These are phyloP conservation scores for Amanita pallidorosea DNA, from an alignment of 768 basidiomycete species.

Conservation along the genomic window DNA sequence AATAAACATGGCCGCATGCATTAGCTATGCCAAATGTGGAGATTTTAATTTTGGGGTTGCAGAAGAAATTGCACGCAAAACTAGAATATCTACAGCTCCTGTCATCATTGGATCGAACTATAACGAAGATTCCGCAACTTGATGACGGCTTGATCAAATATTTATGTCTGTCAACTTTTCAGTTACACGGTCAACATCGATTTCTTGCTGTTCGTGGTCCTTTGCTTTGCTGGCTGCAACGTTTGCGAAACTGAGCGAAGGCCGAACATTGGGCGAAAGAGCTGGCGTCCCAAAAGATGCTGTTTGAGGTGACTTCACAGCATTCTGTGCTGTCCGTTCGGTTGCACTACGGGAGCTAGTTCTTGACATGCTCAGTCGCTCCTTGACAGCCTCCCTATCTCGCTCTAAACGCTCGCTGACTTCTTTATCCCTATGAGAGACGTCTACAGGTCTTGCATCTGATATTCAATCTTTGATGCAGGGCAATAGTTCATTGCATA, in stretches of 20 bases:
- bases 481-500: slow-evolving; percentile 19
- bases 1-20: slow-evolving; percentile 13
- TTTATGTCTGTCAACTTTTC: slow-evolving; percentile 9
- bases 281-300: slow-evolving; percentile 20
- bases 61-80: too few species aligned
- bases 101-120: too few species aligned
- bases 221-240: slow-evolving; percentile 37
- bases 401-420: slow-evolving; percentile 62
- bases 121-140: too few species aligned
- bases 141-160: neutral
- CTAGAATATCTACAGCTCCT: too few species aligned
- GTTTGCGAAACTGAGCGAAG: slow-evolving; percentile 73
- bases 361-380: slow-evolving; percentile 41
- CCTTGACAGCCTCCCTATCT: slow-evolving; percentile 48
- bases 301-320: slow-evolving; percentile 16
- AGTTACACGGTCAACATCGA: slow-evolving; percentile 9
- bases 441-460: slow-evolving; percentile 76
- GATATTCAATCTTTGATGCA: slow-evolving; percentile 3
- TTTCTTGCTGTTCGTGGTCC: neutral
- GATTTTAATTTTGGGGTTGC: too few species aligned
- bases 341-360: slow-evolving; percentile 39
- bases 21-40: too few species aligned
- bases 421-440: slow-evolving; percentile 63
- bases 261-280: slow-evolving; percentile 45
- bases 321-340: slow-evolving; percentile 28